Percentiles rank a stretch among this genome's conserved stretches.
These are phyloP conservation scores for Wallemia mellicola DNA, from an alignment of 1,284 basidiomycete genomes.

Conservation along the genomic window DNA sequence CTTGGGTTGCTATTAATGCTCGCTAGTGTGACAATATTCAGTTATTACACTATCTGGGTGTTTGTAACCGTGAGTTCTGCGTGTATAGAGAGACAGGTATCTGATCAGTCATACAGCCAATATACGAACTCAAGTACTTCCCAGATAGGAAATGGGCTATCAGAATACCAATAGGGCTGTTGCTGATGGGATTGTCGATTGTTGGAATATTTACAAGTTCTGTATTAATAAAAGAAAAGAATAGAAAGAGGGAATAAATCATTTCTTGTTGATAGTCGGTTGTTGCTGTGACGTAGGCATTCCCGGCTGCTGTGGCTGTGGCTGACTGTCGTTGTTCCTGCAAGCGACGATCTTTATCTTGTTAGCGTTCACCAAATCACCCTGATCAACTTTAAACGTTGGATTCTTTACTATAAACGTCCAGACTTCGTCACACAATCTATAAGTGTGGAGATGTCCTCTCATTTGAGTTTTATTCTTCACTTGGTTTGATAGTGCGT, in stretches of 20 bases:
- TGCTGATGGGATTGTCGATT: slow-evolving; percentile 41
- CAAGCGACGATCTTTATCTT: slow-evolving; percentile 87
- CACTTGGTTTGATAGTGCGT: slow-evolving; percentile 62
- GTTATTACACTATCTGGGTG: slow-evolving; percentile 75
- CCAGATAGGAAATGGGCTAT: slow-evolving; percentile 73
- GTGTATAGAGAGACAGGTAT: neutral
- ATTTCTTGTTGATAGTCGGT: too few relatives aligned
- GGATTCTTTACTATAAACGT: slow-evolving; percentile 81
- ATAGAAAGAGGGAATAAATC: neutral
- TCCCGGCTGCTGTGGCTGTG: slow-evolving; percentile 19
- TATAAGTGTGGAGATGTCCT: slow-evolving; percentile 67
- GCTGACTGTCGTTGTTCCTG: slow-evolving; percentile 63
- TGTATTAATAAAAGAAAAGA: slow-evolving; percentile 22
- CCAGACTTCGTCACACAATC: slow-evolving; percentile 90
- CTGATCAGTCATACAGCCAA: slow-evolving; percentile 28
- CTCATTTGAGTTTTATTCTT: slow-evolving; percentile 76
- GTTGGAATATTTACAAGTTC: slow-evolving; percentile 48
- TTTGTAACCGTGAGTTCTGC: slow-evolving; percentile 38
- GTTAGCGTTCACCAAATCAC: slow-evolving; percentile 39
- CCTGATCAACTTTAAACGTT: slow-evolving; percentile 76
- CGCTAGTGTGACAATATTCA: slow-evolving; percentile 40
- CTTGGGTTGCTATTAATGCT: slow-evolving; percentile 52
- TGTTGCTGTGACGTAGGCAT: slow-evolving; percentile 3
- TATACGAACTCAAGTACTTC: slow-evolving; percentile 44
- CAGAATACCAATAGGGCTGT: slow-evolving; percentile 46